phyloP scores from a whole-genome alignment of 441 rosid species.

The Breynia disticha region DNA sequence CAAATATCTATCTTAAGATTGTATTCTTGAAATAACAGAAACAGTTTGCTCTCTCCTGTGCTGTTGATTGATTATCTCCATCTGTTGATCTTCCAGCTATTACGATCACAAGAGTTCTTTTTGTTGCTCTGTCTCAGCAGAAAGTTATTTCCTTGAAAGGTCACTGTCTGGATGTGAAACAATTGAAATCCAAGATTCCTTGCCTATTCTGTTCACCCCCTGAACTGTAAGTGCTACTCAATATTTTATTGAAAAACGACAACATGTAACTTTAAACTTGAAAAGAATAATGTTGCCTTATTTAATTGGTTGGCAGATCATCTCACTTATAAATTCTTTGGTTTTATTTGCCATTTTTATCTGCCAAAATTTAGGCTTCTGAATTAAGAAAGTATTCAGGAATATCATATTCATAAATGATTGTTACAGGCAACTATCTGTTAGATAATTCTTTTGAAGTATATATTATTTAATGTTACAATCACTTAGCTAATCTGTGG shows the following conservation, averaged over 20 bases:
- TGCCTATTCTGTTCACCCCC: neutral
- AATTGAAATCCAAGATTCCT: neutral
- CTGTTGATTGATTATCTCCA: neutral
- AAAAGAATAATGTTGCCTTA: neutral
- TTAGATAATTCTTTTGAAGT: too few relatives aligned
- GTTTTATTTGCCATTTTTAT: constrained; percentile 1
- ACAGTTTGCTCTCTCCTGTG: neutral
- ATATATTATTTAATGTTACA: too few relatives aligned
- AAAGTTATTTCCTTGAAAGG: neutral
- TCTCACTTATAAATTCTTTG: constrained; percentile 3
- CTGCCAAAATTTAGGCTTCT: neutral
- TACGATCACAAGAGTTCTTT: neutral
- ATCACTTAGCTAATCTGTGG: too few relatives aligned
- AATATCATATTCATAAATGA: too few relatives aligned
- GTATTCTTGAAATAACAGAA: too few relatives aligned
- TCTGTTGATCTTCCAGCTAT: too few relatives aligned
- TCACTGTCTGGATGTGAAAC: neutral
- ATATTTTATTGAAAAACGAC: too few relatives aligned
- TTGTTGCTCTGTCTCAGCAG: neutral
- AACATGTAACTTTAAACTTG: neutral
- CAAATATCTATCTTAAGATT: too few relatives aligned
- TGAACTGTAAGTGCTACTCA: neutral
- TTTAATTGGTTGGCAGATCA: constrained; percentile 4
- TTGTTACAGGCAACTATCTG: too few relatives aligned
- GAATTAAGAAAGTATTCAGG: too few relatives aligned